Evolutionary conservation across 1,284 basidiomycete species (phyloP), one percentile per base, ranked within the genome.

Genomic region (Phellopilus nigrolimitatus): DNA sequence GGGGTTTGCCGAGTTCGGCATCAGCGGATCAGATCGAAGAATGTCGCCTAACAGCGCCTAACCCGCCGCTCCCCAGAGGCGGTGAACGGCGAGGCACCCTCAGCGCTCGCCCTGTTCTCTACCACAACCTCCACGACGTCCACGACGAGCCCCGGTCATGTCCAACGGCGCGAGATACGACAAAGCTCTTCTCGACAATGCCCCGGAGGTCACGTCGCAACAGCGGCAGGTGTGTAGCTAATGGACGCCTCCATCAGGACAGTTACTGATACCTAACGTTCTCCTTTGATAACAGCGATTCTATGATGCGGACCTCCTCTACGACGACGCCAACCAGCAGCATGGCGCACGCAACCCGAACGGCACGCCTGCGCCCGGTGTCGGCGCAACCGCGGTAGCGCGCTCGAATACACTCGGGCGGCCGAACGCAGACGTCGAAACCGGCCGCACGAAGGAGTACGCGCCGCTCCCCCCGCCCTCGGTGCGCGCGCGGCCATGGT

Each of bases 161-260:
- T 55, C 53, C 24, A 42, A 55, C 22, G 44, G 42, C 24, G 34
- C 47, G 24, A 47, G 42, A 28, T 71, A 71, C 57, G 71, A 71
- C 58, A 65, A 65, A 51, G 58, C 62, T 6, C 60, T 72, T 17
- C 61, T 70, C 22, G 66, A 65, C 36, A 60, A 59, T 41, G 68
- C 69, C 46, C 70, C 69, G 27, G 65, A 55, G 53, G 63, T 64
- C 4, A 66, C 70, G 19, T 64, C 64, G 36, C 65, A 61, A 24
- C 66, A 66, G 55, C 68, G 65, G 55, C 69, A 71, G 64, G 71
- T 68, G 36, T 40, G 68, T 61, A 22, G 8, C 39, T 36, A 22
- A 15, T 47, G 25, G 15, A 24, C 28, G 21, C 15, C n/a, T 34
- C 24, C 19, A 24, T 30, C 36, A 41, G 19, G 53, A 17, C 34